These are phyloP conservation scores for Chalaropsis ovoidea DNA, from an alignment of 2,329 filamentous ascomycete species.

Conservation along the genomic window DNA sequence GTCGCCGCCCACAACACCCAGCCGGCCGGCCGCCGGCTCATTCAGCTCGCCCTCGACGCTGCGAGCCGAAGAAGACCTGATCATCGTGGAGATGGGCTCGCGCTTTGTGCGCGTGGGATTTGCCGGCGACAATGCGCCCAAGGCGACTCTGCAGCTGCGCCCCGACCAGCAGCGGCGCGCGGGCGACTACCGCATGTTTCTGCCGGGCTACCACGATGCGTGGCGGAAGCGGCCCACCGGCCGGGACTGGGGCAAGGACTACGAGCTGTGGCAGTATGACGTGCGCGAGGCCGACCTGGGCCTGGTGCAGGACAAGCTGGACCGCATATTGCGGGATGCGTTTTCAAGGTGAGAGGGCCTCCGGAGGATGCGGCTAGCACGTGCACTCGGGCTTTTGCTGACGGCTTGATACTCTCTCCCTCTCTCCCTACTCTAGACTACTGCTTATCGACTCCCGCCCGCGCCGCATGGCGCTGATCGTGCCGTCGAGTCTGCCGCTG, in stretches of 20 bases:
- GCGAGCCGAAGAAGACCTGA: slow-evolving; percentile 68
- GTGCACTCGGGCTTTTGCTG: background rate
- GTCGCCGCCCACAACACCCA: slow-evolving; percentile 42
- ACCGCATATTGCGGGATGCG: slow-evolving; percentile 67
- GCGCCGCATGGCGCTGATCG: slow-evolving; percentile 60
- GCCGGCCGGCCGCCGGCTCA: slow-evolving; percentile 43
- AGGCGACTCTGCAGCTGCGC: slow-evolving; percentile 57
- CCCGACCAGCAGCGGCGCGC: slow-evolving; percentile 66
- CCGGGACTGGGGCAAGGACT: slow-evolving; percentile 50
- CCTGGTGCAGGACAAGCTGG: slow-evolving; percentile 75
- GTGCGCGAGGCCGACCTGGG: slow-evolving; percentile 63
- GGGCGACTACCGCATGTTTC: slow-evolving; percentile 72
- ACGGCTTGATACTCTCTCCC: background rate
- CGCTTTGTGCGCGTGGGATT: slow-evolving; percentile 74
- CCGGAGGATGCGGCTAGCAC: slow-evolving; percentile 31
- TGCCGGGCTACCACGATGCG: slow-evolving; percentile 41
- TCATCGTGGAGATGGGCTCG: slow-evolving; percentile 74
- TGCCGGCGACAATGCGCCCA: slow-evolving; percentile 70
- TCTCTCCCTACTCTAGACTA: slow-evolving; percentile 38
- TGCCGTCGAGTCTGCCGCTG: slow-evolving; percentile 69
- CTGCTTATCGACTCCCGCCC: slow-evolving; percentile 65
- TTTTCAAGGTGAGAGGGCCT: slow-evolving; percentile 57
- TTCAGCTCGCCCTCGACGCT: slow-evolving; percentile 52
- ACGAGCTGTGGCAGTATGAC: slow-evolving; percentile 73
- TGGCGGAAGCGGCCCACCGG: slow-evolving; percentile 40